Conservation (phyloP, 148 eudicot species). For the Rhododendron ovatum region DNA sequence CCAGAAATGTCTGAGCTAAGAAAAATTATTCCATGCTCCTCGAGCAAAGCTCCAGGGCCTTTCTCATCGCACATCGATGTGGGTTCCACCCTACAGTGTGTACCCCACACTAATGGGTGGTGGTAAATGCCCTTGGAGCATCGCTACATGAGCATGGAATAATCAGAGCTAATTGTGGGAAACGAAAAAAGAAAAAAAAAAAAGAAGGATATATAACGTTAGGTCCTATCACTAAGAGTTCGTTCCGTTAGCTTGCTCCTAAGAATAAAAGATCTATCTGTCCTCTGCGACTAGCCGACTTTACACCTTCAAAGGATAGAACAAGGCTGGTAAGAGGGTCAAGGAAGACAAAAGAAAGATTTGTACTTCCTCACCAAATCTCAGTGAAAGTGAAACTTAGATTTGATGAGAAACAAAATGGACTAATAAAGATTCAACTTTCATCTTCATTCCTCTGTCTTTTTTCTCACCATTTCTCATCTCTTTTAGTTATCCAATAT, state of each 20-base stretch:
- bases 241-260: too few relatives aligned
- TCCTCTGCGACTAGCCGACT: too few relatives aligned
- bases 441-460: not conserved
- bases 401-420: not conserved
- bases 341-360: not conserved
- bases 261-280: too few relatives aligned
- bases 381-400: not conserved
- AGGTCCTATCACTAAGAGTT: too few relatives aligned
- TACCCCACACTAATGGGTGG: not conserved
- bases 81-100: not conserved
- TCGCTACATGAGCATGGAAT: not conserved
- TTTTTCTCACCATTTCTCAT: not conserved
- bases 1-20: not conserved
- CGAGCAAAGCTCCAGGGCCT: not conserved
- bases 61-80: not conserved
- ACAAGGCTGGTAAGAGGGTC: too few relatives aligned
- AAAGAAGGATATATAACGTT: too few relatives aligned
- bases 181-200: too few relatives aligned
- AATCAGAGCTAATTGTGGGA: not conserved
- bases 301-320: too few relatives aligned
- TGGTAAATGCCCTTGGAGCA: not conserved
- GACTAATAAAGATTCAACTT: not conserved
- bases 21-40: not conserved
- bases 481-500: not conserved
- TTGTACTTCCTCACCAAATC: not conserved